Conservation (phyloP, 2,329 filamentous ascomycete species). For the Didymosphaeria variabile region DNA sequence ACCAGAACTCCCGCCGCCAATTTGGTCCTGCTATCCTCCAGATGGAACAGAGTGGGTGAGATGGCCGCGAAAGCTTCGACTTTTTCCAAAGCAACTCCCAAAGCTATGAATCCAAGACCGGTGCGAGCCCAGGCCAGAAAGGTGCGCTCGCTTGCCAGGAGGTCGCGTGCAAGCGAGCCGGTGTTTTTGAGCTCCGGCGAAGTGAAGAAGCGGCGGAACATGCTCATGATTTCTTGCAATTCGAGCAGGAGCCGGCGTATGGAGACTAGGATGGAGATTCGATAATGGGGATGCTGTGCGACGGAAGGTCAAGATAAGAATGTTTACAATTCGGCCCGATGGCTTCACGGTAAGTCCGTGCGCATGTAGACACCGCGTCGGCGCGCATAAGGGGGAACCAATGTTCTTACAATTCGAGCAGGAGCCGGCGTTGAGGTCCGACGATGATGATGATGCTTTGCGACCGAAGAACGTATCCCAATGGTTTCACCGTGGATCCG, state of each 20-base stretch:
- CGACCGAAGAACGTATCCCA: too few relatives aligned
- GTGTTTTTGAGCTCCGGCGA: background rate
- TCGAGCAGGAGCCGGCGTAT: background rate
- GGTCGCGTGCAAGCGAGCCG: background rate
- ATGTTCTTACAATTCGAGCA: too few relatives aligned
- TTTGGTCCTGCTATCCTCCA: background rate
- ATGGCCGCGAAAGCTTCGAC: background rate
- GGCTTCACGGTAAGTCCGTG: background rate
- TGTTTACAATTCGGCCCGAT: background rate
- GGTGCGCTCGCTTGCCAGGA: background rate
- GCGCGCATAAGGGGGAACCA: too few relatives aligned
- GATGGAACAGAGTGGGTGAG: background rate
- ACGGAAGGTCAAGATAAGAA: background rate
- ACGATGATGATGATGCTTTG: too few relatives aligned
- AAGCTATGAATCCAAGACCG: background rate
- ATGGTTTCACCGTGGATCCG: too few relatives aligned
- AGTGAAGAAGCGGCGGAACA: background rate
- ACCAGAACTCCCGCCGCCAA: background rate
- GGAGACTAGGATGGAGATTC: background rate
- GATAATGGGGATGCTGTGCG: background rate
- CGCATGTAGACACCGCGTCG: background rate
- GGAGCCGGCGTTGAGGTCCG: too few relatives aligned
- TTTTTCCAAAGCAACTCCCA: background rate
- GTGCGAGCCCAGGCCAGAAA: background rate
- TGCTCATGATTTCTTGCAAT: background rate